Evolutionary conservation across 2,329 filamentous ascomycete genomes (phyloP).

Genomic region (Stagonosporopsis rhizophila): DNA sequence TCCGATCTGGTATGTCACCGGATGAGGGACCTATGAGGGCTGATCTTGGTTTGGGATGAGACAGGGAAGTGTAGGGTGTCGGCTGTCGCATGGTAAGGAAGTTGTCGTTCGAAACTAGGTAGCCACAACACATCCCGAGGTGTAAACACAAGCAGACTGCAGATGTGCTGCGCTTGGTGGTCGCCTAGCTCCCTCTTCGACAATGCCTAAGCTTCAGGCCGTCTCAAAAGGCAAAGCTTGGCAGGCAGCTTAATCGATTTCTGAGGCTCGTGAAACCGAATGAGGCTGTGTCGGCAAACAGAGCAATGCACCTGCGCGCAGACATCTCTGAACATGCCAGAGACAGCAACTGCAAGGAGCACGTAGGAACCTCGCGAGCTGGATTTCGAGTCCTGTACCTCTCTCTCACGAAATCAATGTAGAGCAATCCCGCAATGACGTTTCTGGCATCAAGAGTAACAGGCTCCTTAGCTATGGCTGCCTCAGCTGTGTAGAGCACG

Average conservation of each 20-base stretch:
- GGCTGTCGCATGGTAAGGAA: neutral
- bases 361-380: no score
- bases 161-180: slow-evolving; percentile 5
- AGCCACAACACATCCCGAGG: slow-evolving; percentile 1
- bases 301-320: neutral
- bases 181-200: slow-evolving; percentile 11
- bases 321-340: neutral
- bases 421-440: neutral
- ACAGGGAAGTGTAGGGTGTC: slow-evolving; percentile 20
- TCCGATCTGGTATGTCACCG: slow-evolving; percentile 10
- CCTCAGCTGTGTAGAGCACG: neutral
- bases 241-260: slow-evolving; percentile 28
- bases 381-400: no score
- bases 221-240: slow-evolving; percentile 34
- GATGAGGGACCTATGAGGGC: slow-evolving; percentile 14
- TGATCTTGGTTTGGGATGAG: slow-evolving; percentile 16
- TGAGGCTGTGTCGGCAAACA: slow-evolving; percentile 21
- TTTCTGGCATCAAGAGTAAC: neutral
- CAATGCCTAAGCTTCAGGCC: slow-evolving; percentile 30
- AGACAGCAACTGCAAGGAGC: neutral
- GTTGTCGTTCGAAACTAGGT: slow-evolving; percentile 8
- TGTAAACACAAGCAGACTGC: slow-evolving; percentile 2
- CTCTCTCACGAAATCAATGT: neutral
- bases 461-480: neutral
- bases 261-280: slow-evolving; percentile 31